phyloP scores from a whole-genome alignment of 2,329 filamentous ascomycete species.

The Mariannaea elegans region DNA sequence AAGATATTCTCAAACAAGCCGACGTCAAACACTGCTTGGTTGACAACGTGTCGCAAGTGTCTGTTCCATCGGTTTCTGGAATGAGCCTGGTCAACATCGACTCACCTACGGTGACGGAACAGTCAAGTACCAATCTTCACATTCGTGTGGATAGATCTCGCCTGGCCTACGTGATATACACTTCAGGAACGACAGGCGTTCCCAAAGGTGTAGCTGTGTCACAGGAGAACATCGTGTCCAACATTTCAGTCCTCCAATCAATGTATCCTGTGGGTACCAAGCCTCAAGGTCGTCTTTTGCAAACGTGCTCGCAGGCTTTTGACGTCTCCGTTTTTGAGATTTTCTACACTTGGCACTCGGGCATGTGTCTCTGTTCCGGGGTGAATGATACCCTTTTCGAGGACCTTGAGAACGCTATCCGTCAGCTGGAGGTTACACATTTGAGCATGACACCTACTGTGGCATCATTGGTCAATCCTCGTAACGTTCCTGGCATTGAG shows the following conservation, averaged over 20 bases:
- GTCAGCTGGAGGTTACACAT: conserved; percentile 74
- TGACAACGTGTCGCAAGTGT: conserved; percentile 41
- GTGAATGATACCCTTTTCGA: conserved; percentile 78
- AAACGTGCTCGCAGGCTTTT: conserved; percentile 86
- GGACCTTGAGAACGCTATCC: conserved; percentile 75
- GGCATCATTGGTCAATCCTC: conserved; percentile 75
- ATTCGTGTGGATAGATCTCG: conserved; percentile 54
- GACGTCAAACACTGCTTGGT: conserved; percentile 56
- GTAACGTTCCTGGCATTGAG: conserved; percentile 73
- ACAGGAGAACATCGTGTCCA: conserved; percentile 78
- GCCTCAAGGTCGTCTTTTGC: conserved; percentile 69
- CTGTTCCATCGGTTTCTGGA: conserved; percentile 20
- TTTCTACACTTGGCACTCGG: conserved; percentile 82
- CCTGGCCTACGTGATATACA: conserved; percentile 82
- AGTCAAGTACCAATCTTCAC: conserved; percentile 48
- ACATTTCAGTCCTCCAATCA: conserved; percentile 71
- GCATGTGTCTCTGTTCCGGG: conserved; percentile 81
- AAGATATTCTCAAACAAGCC: conserved; percentile 70
- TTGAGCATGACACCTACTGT: conserved; percentile 88
- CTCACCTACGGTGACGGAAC: conserved; percentile 33
- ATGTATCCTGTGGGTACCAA: conserved; percentile 67
- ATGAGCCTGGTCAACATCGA: conserved; percentile 48
- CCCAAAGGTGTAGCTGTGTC: conserved; percentile 85
- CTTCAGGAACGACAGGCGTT: conserved; percentile 81
- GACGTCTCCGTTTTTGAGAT: conserved; percentile 92